These are phyloP conservation scores for Striga asiatica DNA, from an alignment of 257 asterid genomes.

Conservation along the genomic window DNA sequence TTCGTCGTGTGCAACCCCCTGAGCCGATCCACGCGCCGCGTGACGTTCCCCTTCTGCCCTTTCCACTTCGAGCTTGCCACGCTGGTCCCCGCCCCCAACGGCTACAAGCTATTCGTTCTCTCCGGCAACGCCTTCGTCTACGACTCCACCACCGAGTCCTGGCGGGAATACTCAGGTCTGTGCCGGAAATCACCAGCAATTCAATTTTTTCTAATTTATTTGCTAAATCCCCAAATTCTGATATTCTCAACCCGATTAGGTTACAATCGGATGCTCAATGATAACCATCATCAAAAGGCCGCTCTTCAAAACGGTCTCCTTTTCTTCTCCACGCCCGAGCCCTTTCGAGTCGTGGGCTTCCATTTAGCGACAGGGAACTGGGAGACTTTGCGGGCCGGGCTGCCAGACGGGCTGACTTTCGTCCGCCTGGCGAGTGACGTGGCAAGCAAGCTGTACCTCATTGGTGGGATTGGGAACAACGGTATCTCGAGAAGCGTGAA, in stretches of 20 bases:
- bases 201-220: no score
- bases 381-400: constrained; percentile 18
- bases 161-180: constrained; percentile 35
- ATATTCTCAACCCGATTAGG: no score
- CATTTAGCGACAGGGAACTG: constrained; percentile 38
- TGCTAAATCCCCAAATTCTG: no score
- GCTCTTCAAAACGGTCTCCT: constrained; percentile 27
- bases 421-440: constrained; percentile 39
- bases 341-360: constrained; percentile 26
- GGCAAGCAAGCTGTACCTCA: constrained; percentile 29
- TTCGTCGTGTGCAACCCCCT: constrained; percentile 41
- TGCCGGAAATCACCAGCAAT: no score
- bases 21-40: constrained; percentile 22
- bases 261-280: constrained; percentile 17
- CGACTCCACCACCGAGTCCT: constrained; percentile 23
- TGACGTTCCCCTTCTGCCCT: constrained; percentile 39
- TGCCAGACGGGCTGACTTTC: constrained; percentile 38
- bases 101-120: constrained; percentile 33
- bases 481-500: constrained; percentile 63
- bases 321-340: constrained; percentile 50
- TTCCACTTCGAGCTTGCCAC: constrained; percentile 36
- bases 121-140: constrained; percentile 27
- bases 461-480: constrained; percentile 54
- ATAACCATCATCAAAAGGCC: constrained; percentile 36
- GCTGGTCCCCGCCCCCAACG: constrained; percentile 16